A percentile compares a stretch with the other conserved stretches of the same genome.
Conservation (phyloP, 2,329 filamentous ascomycete genomes). For the Cercospora canescens region DNA sequence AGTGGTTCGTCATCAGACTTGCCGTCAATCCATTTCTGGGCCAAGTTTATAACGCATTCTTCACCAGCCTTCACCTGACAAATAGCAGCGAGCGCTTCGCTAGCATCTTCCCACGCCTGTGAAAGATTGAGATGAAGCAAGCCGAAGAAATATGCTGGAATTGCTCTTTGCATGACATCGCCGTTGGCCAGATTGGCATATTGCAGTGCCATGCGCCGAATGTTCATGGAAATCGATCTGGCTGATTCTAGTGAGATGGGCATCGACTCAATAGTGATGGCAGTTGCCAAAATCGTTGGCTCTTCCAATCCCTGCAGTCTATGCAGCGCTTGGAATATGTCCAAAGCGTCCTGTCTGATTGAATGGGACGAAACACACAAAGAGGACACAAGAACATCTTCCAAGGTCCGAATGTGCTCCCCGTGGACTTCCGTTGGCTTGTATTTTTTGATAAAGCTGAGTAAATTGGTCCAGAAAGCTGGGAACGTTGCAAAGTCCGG, state of each 20-base stretch:
- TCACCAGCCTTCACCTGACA: slow-evolving; percentile 71
- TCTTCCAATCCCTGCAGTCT: slow-evolving; percentile 50
- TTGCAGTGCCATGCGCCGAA: slow-evolving; percentile 70
- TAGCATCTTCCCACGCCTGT: slow-evolving; percentile 83
- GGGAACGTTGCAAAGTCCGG: slow-evolving; percentile 16
- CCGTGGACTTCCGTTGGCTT: slow-evolving; percentile 16
- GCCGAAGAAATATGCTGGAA: slow-evolving; percentile 85
- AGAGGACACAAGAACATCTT: slow-evolving; percentile 68
- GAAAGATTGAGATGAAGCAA: slow-evolving; percentile 82
- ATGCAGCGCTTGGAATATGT: slow-evolving; percentile 66
- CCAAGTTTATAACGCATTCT: slow-evolving; percentile 67
- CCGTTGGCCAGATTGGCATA: slow-evolving; percentile 62
- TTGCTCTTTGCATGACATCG: slow-evolving; percentile 67
- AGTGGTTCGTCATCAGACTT: slow-evolving; percentile 37
- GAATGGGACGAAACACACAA: slow-evolving; percentile 74
- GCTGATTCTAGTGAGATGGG: slow-evolving; percentile 74
- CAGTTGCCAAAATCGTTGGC: slow-evolving; percentile 58
- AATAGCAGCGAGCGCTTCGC: slow-evolving; percentile 73
- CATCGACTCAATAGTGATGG: slow-evolving; percentile 78
- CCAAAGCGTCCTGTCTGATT: slow-evolving; percentile 71
- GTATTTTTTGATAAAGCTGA: slow-evolving; percentile 20
- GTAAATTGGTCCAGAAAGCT: slow-evolving; percentile 33
- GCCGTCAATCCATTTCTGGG: slow-evolving; percentile 72
- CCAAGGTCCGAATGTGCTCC: slow-evolving; percentile 60
- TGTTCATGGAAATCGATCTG: slow-evolving; percentile 77